A percentile compares a stretch with the other conserved stretches of the same genome.
phyloP scores from a whole-genome alignment of 176 grass and related monocot genomes.

The Ananas comosus region DNA sequence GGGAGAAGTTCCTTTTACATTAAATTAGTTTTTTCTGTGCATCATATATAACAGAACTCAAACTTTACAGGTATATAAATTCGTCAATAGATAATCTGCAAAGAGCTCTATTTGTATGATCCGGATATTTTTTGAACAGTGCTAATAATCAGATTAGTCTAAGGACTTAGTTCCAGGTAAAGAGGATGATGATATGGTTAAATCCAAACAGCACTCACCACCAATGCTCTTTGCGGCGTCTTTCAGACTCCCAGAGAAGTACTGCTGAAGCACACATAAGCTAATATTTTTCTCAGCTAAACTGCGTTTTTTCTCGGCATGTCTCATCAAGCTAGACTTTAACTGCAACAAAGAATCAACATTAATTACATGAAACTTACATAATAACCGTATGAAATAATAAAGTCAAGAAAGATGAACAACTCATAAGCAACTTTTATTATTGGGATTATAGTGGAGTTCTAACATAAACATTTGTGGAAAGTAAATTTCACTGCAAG shows the following conservation, averaged over 20 bases:
- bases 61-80: no score
- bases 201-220: constrained; percentile 30
- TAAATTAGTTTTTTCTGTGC: no score
- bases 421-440: no score
- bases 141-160: not conserved
- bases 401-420: not conserved
- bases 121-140: no score
- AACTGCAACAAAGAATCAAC: constrained; percentile 27
- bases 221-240: constrained; percentile 83
- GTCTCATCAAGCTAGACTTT: constrained; percentile 32
- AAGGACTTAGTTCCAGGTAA: not conserved
- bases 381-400: not conserved
- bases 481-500: no score
- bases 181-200: no score
- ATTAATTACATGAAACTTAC: not conserved
- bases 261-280: constrained; percentile 78
- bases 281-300: constrained; percentile 80
- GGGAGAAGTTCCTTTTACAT: not conserved
- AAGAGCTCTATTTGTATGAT: no score
- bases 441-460: no score
- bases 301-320: constrained; percentile 52
- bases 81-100: no score
- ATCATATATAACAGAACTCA: no score
- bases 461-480: no score
- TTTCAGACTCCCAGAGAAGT: constrained; percentile 89